Evolutionary conservation across 176 grass and related monocot species (phyloP), one percentile per base, ranked within the genome.

Genomic region (Cenchrus purpureus): DNA sequence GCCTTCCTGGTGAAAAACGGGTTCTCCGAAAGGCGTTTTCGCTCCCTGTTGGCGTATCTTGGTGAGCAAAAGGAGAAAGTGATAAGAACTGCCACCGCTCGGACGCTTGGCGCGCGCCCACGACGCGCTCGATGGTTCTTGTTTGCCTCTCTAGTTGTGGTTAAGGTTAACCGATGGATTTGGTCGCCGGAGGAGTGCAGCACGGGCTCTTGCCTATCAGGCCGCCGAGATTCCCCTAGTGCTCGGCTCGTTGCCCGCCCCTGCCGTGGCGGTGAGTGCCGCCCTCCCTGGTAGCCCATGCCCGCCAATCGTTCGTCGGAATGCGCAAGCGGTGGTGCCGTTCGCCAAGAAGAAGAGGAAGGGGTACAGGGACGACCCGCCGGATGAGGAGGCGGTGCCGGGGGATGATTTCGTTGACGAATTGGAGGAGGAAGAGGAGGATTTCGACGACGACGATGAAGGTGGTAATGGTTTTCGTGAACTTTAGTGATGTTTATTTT

Each of bases 281-380:
- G 44, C 77, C 25, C 61, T 83, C 48, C 28, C 64, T 7, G 84
- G 83, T n/a, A 70, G 82, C 34, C 40, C 62, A 32, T 82, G 89
- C 87, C 45, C 31, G 48, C 60, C 45, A 42, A 19, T 45, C 65
- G 78, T 85, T 87, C 75, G 94, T 86, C 68, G 77, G 85, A 96
- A 91, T 77, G 89, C 54, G 20, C 53, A 78, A 46, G 1, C 75
- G n/a, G 48, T 86, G 81, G 77, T 90, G 65, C 71, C 87, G 42
- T 81, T 79, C 25, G 84, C 88, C 73, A 93, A 81, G 73, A 93
- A 91, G 86, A 91, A 73, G 63, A 72, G 32, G 74, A 79, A 86
- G 10, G 65, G 75, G 20, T 79, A 74, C 60, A 82, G 52, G 7
- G 80, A 83, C 0, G 71, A 83, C 16, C 60, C 73, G 40, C 28